Evolutionary conservation across 1,139 yeast species (phyloP).

Genomic region (Candida labiduridarum): DNA sequence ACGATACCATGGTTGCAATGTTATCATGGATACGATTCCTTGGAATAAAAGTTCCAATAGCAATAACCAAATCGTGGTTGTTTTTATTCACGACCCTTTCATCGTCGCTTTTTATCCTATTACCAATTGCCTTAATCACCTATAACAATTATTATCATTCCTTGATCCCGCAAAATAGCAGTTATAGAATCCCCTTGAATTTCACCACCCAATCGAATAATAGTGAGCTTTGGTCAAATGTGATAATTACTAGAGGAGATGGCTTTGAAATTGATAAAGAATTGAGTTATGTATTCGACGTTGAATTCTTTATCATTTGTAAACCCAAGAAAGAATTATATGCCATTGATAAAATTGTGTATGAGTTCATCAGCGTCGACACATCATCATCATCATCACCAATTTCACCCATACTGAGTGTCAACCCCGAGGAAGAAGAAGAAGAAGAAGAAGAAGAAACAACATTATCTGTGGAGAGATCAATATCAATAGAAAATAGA

Average conservation of each 20-base stretch:
- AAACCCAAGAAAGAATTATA: slow-evolving; percentile 1
- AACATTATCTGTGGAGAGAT: background rate
- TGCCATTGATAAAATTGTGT: slow-evolving; percentile 7
- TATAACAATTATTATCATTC: slow-evolving; percentile 28
- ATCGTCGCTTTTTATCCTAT: slow-evolving; percentile 21
- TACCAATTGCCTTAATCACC: slow-evolving; percentile 29
- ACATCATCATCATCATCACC: background rate
- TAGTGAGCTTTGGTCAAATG: slow-evolving; percentile 1
- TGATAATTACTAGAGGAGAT: slow-evolving; percentile 4
- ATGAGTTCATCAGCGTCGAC: slow-evolving; percentile 2
- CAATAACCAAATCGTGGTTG: slow-evolving; percentile 21
- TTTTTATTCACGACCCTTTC: slow-evolving; percentile 20
- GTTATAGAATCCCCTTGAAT: slow-evolving; percentile 14
- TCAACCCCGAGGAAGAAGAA: background rate
- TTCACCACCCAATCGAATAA: slow-evolving; percentile 10
- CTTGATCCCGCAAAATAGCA: slow-evolving; percentile 23
- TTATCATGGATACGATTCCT: slow-evolving; percentile 11
- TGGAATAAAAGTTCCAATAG: slow-evolving; percentile 15
- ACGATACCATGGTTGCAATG: background rate
- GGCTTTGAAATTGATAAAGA: slow-evolving; percentile 12
- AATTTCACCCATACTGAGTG: background rate
- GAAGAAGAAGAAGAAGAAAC: no score
- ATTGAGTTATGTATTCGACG: slow-evolving; percentile 13
- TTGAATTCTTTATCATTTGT: slow-evolving; percentile 11
- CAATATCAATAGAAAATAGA: background rate